A percentile compares a stretch with the other conserved stretches of the same genome.
Conservation (phyloP, 2,329 filamentous ascomycete genomes). For the Rhynchosporium agropyri region DNA sequence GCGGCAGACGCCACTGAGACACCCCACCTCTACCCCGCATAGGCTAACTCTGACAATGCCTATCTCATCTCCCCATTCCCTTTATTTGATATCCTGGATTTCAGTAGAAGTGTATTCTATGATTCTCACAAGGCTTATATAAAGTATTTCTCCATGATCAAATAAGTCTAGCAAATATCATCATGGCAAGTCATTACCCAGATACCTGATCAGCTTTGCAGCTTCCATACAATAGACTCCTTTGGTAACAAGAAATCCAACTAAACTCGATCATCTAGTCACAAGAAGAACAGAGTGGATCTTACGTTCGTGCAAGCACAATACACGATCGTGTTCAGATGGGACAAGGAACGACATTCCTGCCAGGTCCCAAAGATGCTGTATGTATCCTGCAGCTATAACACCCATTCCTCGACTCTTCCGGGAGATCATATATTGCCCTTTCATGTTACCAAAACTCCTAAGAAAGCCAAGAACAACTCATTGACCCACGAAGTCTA, state of each 20-base stretch:
- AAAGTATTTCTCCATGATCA: neutral
- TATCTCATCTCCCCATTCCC: neutral
- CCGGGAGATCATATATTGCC: neutral
- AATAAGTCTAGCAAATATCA: neutral
- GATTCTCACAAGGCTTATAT: neutral
- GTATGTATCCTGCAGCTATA: neutral
- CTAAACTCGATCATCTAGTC: neutral
- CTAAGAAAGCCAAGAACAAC: neutral
- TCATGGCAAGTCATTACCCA: neutral
- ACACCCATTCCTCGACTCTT: neutral
- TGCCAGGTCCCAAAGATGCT: constrained; percentile 36
- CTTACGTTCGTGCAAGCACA: constrained; percentile 11
- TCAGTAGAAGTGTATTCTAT: neutral
- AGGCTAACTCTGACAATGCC: neutral
- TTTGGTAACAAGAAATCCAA: too few species aligned
- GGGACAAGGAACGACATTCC: constrained; percentile 39
- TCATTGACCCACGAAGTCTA: constrained; percentile 17
- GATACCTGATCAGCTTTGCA: neutral
- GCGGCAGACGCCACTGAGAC: neutral
- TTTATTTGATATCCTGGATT: neutral
- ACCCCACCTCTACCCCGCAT: constrained; percentile 2
- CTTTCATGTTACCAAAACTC: neutral
- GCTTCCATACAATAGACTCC: neutral
- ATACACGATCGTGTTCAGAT: constrained; percentile 33
- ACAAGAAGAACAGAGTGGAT: neutral